Conservation (phyloP, 2,329 filamentous ascomycete genomes). For the Tolypocladium paradoxum region DNA sequence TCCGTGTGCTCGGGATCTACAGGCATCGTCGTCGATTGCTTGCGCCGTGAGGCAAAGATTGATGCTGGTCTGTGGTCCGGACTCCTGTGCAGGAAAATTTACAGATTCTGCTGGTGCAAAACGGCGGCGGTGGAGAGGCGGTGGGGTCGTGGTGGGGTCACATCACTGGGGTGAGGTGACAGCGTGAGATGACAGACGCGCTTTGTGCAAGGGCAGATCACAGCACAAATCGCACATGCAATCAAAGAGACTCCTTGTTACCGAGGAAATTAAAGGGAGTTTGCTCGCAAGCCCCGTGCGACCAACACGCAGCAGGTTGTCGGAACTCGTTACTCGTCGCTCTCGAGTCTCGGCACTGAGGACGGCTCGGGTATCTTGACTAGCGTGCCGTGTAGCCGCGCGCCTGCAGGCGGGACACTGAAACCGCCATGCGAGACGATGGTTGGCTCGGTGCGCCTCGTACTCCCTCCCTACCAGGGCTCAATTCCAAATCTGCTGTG, state of each 20-base stretch:
- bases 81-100: not conserved
- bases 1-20: not conserved
- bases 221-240: not conserved
- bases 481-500: not conserved
- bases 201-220: not conserved
- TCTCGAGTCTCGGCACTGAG: not conserved
- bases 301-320: not conserved
- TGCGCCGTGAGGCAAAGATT: not conserved
- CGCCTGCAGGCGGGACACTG: constrained; percentile 4
- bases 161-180: too few species aligned
- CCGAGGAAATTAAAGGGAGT: not conserved
- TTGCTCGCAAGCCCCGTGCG: not conserved
- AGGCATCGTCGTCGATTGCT: not conserved
- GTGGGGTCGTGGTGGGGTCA: not conserved
- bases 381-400: constrained; percentile 4
- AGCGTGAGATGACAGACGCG: too few species aligned
- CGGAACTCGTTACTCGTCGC: too few species aligned
- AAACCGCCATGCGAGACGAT: not conserved
- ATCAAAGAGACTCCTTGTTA: too few species aligned
- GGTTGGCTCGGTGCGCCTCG: not conserved
- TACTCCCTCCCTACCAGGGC: not conserved
- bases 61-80: not conserved
- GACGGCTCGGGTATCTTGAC: not conserved
- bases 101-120: not conserved
- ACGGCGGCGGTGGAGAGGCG: not conserved